Evolutionary conservation across 1,284 basidiomycete genomes (phyloP), one percentile per base, ranked within the genome.

Genomic region (Ganoderma lingzhi): DNA sequence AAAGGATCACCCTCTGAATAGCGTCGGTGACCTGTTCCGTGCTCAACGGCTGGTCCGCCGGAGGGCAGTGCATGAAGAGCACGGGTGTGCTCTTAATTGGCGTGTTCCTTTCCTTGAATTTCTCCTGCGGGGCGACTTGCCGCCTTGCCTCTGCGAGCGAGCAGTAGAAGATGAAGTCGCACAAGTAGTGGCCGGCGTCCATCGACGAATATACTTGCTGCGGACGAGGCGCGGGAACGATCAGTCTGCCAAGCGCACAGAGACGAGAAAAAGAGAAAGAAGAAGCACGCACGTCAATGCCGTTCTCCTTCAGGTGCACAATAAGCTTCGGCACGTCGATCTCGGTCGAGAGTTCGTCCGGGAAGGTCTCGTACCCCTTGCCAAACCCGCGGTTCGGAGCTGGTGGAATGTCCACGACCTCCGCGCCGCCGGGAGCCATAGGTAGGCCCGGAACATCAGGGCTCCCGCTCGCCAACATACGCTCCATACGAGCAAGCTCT

Each of bases 161-260:
- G 75, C 91, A 91, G 76, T 91, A 93, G 78, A 91, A 93, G 70
- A 90, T 86, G 79, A 91, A 93, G 80, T 93, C 92, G 77, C 88
- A 90, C n/a, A 93, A 81, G 78, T 90, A 93, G 76, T 90, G 91
- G 0, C 92, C 92, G 28, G 92, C 90, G 75, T 93, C 92, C 84
- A 90, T 87, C 1, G 92, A 93, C 30, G 88, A 85, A 75, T 89
- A 88, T n/a, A 91, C 86, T 78, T 89, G 83, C 89, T 92, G 74
- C 48, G 55, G 61, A 17, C 62, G 58, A 23, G n/a, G 60, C 35
- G 15, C 65, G 51, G 30, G 65, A 71, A 53, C 70, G 30, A 65
- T 71, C 66, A 41, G 65, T 39, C 62, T 66, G 15, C 51, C 32
- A 32, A 61, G 58, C 35, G 23, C 41, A 44, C 41, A 44, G 2